Evolutionary conservation across 2,329 filamentous ascomycete genomes (phyloP).

Genomic region (Claviceps pusilla): DNA sequence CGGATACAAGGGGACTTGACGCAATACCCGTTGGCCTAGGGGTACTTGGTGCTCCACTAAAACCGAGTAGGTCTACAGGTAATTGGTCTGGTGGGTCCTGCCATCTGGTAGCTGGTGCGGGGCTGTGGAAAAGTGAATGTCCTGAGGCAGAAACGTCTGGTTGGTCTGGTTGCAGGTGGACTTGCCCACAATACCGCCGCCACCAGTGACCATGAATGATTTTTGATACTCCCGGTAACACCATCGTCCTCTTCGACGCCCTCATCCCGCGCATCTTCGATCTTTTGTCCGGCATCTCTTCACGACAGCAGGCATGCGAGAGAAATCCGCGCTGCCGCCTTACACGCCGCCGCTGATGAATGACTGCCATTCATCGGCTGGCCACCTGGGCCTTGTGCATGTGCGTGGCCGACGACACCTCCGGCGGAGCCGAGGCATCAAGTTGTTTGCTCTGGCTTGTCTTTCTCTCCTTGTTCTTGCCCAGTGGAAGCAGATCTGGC

Average conservation of each 20-base stretch:
- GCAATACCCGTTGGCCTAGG: too few relatives aligned
- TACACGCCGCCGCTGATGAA: constrained; percentile 21
- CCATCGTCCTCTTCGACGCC: too few relatives aligned
- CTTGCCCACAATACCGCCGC: too few relatives aligned
- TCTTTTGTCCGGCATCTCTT: not conserved
- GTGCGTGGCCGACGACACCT: constrained; percentile 13
- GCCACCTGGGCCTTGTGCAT: constrained; percentile 5
- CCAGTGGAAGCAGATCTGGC: constrained; percentile 30
- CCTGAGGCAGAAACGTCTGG: not conserved
- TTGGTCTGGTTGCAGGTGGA: too few relatives aligned
- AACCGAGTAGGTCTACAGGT: too few relatives aligned
- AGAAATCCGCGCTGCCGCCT: constrained; percentile 29
- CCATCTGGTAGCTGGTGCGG: not conserved
- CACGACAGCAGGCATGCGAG: constrained; percentile 17
- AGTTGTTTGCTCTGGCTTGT: constrained; percentile 29
- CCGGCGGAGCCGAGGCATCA: constrained; percentile 29
- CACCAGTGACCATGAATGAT: too few relatives aligned
- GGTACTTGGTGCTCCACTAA: too few relatives aligned
- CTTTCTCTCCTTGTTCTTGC: constrained; percentile 36
- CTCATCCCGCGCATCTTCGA: too few relatives aligned
- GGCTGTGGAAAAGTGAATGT: not conserved
- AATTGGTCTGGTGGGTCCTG: not conserved
- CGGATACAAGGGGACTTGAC: too few relatives aligned
- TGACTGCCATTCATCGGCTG: not conserved
- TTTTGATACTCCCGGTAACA: not conserved